Conservation (phyloP, 257 asterid genomes). For the Rubia yunnanensis region DNA sequence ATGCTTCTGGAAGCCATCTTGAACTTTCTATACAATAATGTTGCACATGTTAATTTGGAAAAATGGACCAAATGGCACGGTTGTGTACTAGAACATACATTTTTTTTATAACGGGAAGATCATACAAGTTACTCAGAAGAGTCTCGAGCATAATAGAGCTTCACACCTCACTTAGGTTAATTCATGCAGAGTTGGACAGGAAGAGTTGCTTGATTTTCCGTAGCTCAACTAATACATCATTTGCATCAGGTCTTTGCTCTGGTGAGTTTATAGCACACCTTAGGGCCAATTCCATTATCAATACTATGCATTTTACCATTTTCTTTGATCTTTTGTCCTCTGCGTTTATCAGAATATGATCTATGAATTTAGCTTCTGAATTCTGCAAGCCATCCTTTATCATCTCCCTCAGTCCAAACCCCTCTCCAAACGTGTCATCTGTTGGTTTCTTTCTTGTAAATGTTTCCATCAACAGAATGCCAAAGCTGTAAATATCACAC, state of each 20-base stretch:
- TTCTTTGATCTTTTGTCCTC: background rate
- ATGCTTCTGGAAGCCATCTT: no score
- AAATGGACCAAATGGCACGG: no score
- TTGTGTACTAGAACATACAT: no score
- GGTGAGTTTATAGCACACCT: background rate
- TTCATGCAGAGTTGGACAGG: background rate
- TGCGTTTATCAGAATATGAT: background rate
- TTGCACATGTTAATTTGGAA: no score
- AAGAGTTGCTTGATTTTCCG: background rate
- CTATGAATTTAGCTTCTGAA: background rate
- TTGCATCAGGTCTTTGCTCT: background rate
- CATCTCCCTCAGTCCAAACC: background rate
- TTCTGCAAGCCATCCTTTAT: background rate
- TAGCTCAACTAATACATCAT: background rate
- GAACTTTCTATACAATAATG: no score
- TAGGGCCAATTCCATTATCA: conserved; percentile 1
- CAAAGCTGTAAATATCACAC: conserved; percentile 8
- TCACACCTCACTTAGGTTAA: no score
- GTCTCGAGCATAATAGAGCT: no score
- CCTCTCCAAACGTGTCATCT: conserved; percentile 3
- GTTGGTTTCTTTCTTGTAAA: conserved; percentile 10
- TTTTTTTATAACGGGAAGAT: no score
- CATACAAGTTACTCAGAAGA: no score
- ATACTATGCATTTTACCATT: background rate
- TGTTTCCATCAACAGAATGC: conserved; percentile 11